Evolutionary conservation across 345 rosid species (phyloP).

Genomic region (Eucalyptus marginata): DNA sequence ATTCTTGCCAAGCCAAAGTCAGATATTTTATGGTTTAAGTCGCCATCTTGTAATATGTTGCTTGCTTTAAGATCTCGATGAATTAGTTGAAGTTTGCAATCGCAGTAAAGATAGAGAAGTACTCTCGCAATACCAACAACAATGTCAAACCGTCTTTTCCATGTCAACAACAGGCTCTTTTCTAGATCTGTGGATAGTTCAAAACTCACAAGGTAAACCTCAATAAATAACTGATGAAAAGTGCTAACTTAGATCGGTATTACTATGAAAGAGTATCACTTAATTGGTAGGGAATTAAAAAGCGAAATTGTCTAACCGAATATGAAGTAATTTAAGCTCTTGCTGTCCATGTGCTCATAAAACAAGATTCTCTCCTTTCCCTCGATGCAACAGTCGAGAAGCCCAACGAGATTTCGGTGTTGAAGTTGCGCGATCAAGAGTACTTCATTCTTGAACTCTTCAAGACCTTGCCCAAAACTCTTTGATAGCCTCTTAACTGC

Average conservation of each 20-base stretch:
- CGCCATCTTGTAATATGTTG: slow-evolving; percentile 28
- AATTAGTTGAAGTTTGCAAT: slow-evolving; percentile 30
- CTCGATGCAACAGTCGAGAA: slow-evolving; percentile 35
- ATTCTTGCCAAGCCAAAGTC: slow-evolving; percentile 45
- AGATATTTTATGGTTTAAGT: slow-evolving; percentile 35
- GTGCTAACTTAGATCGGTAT: background rate
- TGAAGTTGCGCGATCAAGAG: slow-evolving; percentile 35
- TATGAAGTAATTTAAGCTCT: slow-evolving; percentile 23
- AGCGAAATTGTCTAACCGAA: slow-evolving; percentile 14
- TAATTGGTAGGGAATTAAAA: background rate
- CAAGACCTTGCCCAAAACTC: slow-evolving; percentile 25
- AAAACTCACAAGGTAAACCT: background rate
- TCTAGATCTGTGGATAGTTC: background rate
- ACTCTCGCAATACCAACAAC: slow-evolving; percentile 30
- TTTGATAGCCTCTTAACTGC: slow-evolving; percentile 39
- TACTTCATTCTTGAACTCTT: slow-evolving; percentile 25
- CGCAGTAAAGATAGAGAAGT: slow-evolving; percentile 38
- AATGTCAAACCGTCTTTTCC: slow-evolving; percentile 17
- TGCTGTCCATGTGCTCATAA: slow-evolving; percentile 30
- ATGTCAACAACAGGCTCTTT: slow-evolving; percentile 3
- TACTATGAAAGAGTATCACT: background rate
- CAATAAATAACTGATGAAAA: background rate
- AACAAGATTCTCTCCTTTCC: slow-evolving; percentile 15
- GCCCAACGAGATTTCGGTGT: slow-evolving; percentile 36
- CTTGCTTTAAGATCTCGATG: slow-evolving; percentile 40